Evolutionary conservation across 495 filamentous ascomycete species (phyloP), one percentile per base, ranked within the genome.

Genomic region (Xylaria flabelliformis): DNA sequence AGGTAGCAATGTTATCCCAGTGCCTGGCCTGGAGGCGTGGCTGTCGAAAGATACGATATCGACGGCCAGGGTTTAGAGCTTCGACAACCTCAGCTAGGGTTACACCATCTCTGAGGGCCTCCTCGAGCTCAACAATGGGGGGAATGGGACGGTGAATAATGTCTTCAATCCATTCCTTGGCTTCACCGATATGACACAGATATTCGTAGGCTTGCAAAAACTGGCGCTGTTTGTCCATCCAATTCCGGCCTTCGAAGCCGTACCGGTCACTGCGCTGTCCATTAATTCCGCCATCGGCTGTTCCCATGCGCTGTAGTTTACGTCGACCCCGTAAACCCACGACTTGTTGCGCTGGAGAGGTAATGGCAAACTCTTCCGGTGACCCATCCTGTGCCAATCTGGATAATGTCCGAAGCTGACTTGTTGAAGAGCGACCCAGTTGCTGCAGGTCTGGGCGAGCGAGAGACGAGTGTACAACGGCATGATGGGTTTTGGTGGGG

Each of bases 161-260:
- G 75, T 95, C 94, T 80, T 98, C 96, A 56, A 99, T 97, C 97
- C 97, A 99, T 80, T 98, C 94, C 79, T 98, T 98, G 59, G 97
- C 97, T 86, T 99, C 97, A 75, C 97, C 97, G 77, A 99, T 98
- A 77, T 99, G 97, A 77, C 97, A 99, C 51, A 99, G 90, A 78
- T 99, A 99, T 80, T 99, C 97, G 78, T 99, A 99, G 12, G 97
- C 97, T 81, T 97, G 94, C 44, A 98, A 84, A 78, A 97, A 98
- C 78, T 98, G 94, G 63, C 97, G 88, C 79, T 98, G 94, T 79
- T 96, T 94, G 80, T 99, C 97, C 95, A 99, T 98, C 97, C 96
- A 98, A 76, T 94, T 97, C 55, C 93, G 89, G 21, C 91, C 93
- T 67, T 90, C 91, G 91, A 94, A 98, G 65, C 91, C 84, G 84